These are phyloP conservation scores for Musa itinerans DNA, from an alignment of 176 grass and related monocot genomes.

Conservation along the genomic window DNA sequence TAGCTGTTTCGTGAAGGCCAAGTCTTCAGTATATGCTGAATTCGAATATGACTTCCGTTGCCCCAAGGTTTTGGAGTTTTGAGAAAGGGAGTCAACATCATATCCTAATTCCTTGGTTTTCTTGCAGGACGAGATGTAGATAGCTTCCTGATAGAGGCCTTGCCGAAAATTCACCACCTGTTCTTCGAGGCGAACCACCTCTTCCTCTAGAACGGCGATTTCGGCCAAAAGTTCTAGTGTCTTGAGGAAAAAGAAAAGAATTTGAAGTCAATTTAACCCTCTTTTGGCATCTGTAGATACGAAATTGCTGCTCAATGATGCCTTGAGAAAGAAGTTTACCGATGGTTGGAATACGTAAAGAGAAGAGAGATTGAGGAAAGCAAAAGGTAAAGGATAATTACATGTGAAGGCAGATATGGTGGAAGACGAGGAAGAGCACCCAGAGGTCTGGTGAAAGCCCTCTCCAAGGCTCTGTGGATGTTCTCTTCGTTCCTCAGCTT, in stretches of 20 bases:
- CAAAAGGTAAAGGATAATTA: conserved; percentile 15
- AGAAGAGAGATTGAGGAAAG: background rate
- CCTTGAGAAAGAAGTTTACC: background rate
- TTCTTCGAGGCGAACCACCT: conserved; percentile 90
- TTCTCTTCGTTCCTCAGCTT: conserved; percentile 97
- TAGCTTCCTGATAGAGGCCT: conserved; percentile 88
- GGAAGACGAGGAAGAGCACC: conserved; percentile 94
- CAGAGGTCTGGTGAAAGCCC: conserved; percentile 90
- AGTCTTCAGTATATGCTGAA: too few species aligned
- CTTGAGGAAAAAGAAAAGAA: conserved; percentile 34
- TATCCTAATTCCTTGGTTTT: conserved; percentile 19
- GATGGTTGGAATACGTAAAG: background rate
- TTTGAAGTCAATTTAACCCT: conserved; percentile 11
- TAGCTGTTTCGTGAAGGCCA: background rate
- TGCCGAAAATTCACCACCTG: conserved; percentile 96
- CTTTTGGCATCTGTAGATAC: background rate
- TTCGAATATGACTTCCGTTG: conserved; percentile 10
- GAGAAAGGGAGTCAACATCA: conserved; percentile 5
- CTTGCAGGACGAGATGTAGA: conserved; percentile 52
- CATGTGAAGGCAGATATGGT: conserved; percentile 81
- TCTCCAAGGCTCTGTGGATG: conserved; percentile 87
- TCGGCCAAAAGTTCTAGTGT: conserved; percentile 89
- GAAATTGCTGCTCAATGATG: background rate
- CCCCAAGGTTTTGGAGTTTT: conserved; percentile 10
- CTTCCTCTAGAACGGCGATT: conserved; percentile 91